phyloP scores from a whole-genome alignment of 306 rosid genomes.

The Quercus alba region DNA sequence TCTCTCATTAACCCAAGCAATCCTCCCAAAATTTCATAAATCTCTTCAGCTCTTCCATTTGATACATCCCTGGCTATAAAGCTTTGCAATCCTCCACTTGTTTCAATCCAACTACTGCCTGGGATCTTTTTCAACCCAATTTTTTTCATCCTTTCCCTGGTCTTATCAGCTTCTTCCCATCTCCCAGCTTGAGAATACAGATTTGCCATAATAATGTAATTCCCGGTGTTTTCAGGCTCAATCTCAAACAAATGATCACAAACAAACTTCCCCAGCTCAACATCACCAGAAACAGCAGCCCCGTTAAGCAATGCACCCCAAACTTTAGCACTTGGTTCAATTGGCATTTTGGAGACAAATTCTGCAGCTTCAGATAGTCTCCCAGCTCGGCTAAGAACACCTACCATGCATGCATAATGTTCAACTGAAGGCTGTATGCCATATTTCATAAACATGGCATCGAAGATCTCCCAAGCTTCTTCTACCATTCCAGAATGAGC shows the following conservation, averaged over 20 bases:
- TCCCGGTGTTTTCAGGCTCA: constrained; percentile 82
- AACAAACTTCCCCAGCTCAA: constrained; percentile 64
- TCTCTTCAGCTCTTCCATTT: constrained; percentile 45
- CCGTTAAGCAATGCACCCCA: constrained; percentile 91
- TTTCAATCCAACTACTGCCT: constrained; percentile 78
- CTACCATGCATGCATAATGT: constrained; percentile 91
- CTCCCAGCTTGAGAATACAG: constrained; percentile 72
- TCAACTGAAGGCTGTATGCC: constrained; percentile 67
- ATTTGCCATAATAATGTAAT: constrained; percentile 80
- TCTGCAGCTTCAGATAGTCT: constrained; percentile 65
- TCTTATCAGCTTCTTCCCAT: constrained; percentile 71
- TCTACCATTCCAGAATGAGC: constrained; percentile 74
- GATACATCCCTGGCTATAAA: constrained; percentile 56
- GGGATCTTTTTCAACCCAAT: constrained; percentile 64
- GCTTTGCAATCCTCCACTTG: constrained; percentile 39
- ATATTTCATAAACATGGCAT: constrained; percentile 39
- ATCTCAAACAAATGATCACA: constrained; percentile 59
- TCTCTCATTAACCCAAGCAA: constrained; percentile 59
- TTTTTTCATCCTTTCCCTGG: constrained; percentile 59
- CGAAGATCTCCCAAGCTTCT: constrained; percentile 77
- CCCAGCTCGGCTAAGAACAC: constrained; percentile 81
- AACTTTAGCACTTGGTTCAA: constrained; percentile 74
- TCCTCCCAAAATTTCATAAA: constrained; percentile 50
- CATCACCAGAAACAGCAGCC: constrained; percentile 70
- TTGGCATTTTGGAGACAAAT: constrained; percentile 62